A percentile compares a stretch with the other conserved stretches of the same genome.
phyloP scores from a whole-genome alignment of 176 grass and related monocot genomes.

The Juncus effusus region DNA sequence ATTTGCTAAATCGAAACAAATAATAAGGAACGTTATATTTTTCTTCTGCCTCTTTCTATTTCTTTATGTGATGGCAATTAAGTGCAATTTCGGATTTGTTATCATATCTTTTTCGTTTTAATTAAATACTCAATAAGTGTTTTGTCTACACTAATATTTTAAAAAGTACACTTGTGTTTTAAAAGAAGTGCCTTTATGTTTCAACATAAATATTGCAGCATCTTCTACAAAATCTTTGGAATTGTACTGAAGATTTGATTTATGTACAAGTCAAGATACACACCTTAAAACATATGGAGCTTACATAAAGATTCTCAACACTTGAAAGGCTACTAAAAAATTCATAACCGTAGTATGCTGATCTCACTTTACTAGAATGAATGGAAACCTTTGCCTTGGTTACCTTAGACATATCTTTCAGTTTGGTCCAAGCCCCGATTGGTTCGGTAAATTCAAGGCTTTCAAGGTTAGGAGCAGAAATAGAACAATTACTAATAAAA shows the following conservation, averaged over 20 bases:
- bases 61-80: no score
- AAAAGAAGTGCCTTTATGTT: no score
- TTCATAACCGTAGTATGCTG: neutral
- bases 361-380: neutral
- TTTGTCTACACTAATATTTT: no score
- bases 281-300: neutral
- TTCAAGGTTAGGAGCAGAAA: constrained; percentile 2
- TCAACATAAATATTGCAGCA: no score
- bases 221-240: no score
- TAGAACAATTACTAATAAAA: no score
- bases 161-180: no score
- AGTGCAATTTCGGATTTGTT: no score
- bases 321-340: neutral
- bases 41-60: no score
- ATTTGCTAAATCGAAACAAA: neutral
- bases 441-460: neutral
- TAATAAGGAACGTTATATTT: neutral
- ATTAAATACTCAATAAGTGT: no score
- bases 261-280: neutral
- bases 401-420: neutral
- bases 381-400: neutral
- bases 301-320: neutral
- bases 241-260: no score
- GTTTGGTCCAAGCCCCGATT: neutral
- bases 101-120: no score